phyloP scores from a whole-genome alignment of 306 rosid genomes.

The Medicago lupulina region DNA sequence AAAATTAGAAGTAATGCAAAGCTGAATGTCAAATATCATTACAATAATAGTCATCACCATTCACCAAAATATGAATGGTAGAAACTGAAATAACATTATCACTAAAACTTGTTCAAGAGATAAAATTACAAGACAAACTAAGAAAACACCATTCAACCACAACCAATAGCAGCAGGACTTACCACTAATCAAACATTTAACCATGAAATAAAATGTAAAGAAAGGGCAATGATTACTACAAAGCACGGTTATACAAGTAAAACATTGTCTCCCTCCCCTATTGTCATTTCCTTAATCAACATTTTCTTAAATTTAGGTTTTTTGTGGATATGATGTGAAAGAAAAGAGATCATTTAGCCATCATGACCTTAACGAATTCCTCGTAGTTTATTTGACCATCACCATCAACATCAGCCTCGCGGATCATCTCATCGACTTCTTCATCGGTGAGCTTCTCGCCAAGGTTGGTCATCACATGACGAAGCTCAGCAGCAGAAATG shows the following conservation, averaged over 20 bases:
- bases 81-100: constrained; percentile 26
- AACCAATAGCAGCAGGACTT: constrained; percentile 26
- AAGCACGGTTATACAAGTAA: constrained; percentile 36
- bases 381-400: constrained; percentile 90
- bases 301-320: background rate
- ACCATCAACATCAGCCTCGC: constrained; percentile 87
- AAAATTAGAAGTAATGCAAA: background rate
- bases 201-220: constrained; percentile 45
- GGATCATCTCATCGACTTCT: constrained; percentile 86
- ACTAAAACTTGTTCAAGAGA: constrained; percentile 16
- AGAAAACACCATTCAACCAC: constrained; percentile 40
- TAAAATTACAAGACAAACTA: constrained; percentile 47
- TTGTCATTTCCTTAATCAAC: background rate
- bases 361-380: constrained; percentile 87
- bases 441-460: constrained; percentile 91
- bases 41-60: constrained; percentile 10
- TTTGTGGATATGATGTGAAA: background rate
- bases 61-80: constrained; percentile 19
- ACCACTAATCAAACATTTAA: constrained; percentile 42
- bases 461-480: constrained; percentile 90
- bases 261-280: constrained; percentile 26
- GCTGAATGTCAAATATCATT: constrained; percentile 20
- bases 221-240: constrained; percentile 28
- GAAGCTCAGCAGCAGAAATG: constrained; percentile 90
- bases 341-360: constrained; percentile 64